Percentiles rank a stretch among this genome's conserved stretches.
Conservation (phyloP, 139 green algal genomes). For the Chlorella sp. region DNA sequence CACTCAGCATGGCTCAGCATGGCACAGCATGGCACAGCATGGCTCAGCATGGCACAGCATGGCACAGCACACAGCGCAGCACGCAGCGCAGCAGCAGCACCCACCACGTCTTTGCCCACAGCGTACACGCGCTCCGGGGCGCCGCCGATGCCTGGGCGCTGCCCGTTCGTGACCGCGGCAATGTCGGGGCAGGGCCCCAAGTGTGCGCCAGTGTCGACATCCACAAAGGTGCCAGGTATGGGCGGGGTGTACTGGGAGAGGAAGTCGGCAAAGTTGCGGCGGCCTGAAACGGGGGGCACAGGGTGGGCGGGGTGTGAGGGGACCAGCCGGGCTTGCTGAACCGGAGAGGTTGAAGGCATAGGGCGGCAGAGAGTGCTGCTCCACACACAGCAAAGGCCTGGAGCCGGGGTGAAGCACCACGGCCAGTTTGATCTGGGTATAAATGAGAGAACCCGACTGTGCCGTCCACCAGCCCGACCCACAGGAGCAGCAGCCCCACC, state of each 20-base stretch:
- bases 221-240: constrained; percentile 62
- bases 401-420: not conserved
- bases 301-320: not conserved
- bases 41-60: not conserved
- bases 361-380: not conserved
- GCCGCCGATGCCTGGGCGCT: constrained; percentile 76
- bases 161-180: constrained; percentile 74
- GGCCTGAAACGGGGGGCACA: constrained; percentile 32
- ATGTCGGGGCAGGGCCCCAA: constrained; percentile 70
- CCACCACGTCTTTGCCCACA: constrained; percentile 75
- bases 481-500: no score
- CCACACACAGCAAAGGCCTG: no score
- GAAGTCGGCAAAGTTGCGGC: constrained; percentile 79
- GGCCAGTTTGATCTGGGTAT: no score
- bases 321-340: no score
- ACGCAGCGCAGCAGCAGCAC: not conserved
- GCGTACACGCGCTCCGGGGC: constrained; percentile 62
- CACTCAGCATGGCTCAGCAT: not conserved
- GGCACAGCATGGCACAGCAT: not conserved
- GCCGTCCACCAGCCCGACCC: no score
- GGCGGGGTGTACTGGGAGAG: constrained; percentile 70
- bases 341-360: not conserved
- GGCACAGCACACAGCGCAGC: not conserved
- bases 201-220: constrained; percentile 49
- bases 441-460: no score